Base-by-base conservation (phyloP, 805 yeast species). In the Starmerella stigmatis region DNA sequence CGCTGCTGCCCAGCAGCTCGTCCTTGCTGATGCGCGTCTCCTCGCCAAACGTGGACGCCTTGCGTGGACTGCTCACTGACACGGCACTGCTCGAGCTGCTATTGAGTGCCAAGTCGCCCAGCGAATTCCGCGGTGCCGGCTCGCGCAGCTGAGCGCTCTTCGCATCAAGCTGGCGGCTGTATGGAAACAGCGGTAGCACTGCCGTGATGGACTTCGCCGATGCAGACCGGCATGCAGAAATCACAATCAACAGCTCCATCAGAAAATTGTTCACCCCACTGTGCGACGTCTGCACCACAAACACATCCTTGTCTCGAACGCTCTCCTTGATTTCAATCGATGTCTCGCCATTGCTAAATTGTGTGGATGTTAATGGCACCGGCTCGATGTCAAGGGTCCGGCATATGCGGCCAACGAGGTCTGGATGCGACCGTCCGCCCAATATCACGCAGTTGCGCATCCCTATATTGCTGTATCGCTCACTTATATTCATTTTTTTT, bases 231-330 rank as follows among this genome's bases (percentile, higher is more conserved):
- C 95, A 85, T 2, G 96, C 96, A n/a, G 88, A 79, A 23, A 86
- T 76, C 71, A 84, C 75, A 53, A 86, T 80, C 55, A 86, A 64
- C 41, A 88, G 67, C 64, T 86, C 94, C 63, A 88, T 74, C 54
- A 86, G 80, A 56, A 76, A 78, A 63, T 86, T 95, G 60, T 86
- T 88, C 35, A 86, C 94, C 57, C 80, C 76, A 9, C 94, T 94
- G 55, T 88, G 79, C 8, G 94, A 94, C 21, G 79, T 73, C 63
- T 86, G 96, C 41, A 88, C 72, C 35, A 86, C 86, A 59, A 81
- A 92, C 6, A 92, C 97, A 61, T 92, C 96, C 64, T 92, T 92
- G 54, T 88, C 97, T 59, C 99, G 74, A 20, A 92, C 97, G 11
- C 94, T 82, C 57, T 86, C 94, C 44, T 73, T 72, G 45, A 92